These are phyloP conservation scores for Fusarium sp. DNA, from an alignment of 2,329 filamentous ascomycete genomes.

Conservation along the genomic window DNA sequence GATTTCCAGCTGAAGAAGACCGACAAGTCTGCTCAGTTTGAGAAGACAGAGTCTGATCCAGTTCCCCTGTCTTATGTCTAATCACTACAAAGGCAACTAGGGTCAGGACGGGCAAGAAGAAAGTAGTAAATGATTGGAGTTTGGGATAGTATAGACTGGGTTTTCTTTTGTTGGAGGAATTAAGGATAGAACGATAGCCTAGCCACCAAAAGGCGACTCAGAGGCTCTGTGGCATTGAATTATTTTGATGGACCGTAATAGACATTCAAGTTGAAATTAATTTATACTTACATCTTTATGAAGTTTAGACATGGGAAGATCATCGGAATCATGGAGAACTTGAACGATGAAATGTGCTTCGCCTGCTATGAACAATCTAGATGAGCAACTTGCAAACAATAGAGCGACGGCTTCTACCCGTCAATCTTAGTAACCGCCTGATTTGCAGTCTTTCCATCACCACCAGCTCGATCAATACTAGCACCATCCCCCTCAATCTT, in stretches of 20 bases:
- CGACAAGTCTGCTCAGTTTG: neutral
- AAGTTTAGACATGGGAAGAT: no score
- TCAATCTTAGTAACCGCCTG: conserved; percentile 18
- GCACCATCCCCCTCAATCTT: conserved; percentile 3
- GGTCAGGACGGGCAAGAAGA: neutral
- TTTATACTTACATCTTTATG: no score
- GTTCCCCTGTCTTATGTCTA: neutral
- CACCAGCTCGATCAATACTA: conserved; percentile 11
- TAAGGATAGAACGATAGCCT: neutral
- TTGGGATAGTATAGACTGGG: neutral
- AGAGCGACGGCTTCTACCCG: neutral
- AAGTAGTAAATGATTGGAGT: neutral
- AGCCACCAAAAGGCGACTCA: neutral
- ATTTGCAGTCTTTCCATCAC: conserved; percentile 1
- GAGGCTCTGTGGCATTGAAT: neutral
- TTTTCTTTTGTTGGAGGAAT: neutral
- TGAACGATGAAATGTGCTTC: neutral
- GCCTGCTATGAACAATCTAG: neutral
- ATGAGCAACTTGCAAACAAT: neutral
- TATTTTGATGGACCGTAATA: neutral
- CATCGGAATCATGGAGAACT: neutral
- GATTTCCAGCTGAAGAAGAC: conserved; percentile 33
- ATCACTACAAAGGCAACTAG: neutral
- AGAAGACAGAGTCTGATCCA: conserved; percentile 2
- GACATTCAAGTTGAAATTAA: neutral